phyloP scores from a whole-genome alignment of 257 asterid species.

The Marsdenia floribunda region DNA sequence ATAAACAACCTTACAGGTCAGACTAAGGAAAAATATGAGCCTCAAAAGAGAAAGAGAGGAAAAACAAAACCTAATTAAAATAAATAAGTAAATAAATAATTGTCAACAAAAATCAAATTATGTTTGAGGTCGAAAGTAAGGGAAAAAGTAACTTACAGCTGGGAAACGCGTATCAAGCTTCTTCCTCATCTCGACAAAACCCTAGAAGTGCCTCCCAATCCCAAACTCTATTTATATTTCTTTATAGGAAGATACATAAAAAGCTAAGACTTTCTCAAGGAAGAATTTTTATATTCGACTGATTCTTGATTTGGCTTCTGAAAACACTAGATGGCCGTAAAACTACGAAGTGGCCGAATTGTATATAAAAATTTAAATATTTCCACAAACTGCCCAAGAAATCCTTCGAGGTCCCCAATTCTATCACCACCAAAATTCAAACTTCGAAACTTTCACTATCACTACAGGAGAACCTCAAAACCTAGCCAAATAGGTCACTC shows the following conservation, averaged over 20 bases:
- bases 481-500: not conserved
- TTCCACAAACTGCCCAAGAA: not conserved
- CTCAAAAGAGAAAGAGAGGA: not conserved
- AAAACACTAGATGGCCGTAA: not conserved
- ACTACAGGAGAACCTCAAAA: not conserved
- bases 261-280: not conserved
- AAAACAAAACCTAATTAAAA: not conserved
- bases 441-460: not conserved
- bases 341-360: not conserved
- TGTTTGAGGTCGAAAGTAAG: not conserved
- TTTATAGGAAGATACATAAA: not conserved
- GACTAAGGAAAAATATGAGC: not conserved
- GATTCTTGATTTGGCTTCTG: not conserved
- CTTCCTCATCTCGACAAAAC: not conserved
- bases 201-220: not conserved
- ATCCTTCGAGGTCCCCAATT: not conserved
- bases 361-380: not conserved
- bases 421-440: not conserved
- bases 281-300: not conserved
- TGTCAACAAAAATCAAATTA: not conserved
- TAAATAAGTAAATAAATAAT: not conserved
- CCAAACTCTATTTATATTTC: not conserved
- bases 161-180: slow-evolving; percentile 73
- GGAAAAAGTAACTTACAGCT: slow-evolving; percentile 33
- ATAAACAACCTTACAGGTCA: not conserved